Evolutionary conservation across 1,284 basidiomycete genomes (phyloP).

Genomic region (Melampsora larici-populina): DNA sequence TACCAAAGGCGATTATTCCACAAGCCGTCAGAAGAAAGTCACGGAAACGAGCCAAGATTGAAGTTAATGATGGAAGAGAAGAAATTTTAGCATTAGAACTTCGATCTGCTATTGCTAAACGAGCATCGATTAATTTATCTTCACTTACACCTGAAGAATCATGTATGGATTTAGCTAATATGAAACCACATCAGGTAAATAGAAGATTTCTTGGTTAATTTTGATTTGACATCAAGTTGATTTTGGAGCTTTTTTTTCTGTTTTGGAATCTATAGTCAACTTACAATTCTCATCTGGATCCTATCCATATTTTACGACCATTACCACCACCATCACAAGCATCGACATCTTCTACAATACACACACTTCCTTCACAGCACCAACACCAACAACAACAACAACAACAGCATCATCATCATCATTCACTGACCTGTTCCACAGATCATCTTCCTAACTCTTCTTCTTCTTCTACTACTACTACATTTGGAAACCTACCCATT

Average conservation of each 20-base stretch:
- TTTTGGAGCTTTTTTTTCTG: neutral
- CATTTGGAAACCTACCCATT: neutral
- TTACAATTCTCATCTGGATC: conserved; percentile 26
- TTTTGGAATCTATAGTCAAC: conserved; percentile 6
- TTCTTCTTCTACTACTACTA: conserved; percentile 2
- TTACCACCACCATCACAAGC: neutral
- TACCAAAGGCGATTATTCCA: conserved; percentile 40
- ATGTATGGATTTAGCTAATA: conserved; percentile 37
- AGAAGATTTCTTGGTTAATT: neutral
- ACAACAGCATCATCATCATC: too few relatives aligned
- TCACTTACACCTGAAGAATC: conserved; percentile 36
- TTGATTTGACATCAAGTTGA: neutral
- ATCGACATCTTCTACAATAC: neutral
- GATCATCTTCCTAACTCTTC: neutral
- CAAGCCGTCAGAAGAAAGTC: conserved; percentile 10
- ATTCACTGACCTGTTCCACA: too few relatives aligned
- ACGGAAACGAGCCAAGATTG: conserved; percentile 33
- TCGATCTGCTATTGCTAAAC: conserved; percentile 30
- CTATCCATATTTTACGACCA: conserved; percentile 27
- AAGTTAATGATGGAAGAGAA: conserved; percentile 25
- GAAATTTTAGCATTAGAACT: conserved; percentile 33
- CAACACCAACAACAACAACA: neutral
- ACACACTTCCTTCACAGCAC: neutral
- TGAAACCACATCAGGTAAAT: conserved; percentile 40
- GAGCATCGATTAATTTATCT: conserved; percentile 29